These are phyloP conservation scores for Helianthus annuus DNA, from an alignment of 129 eudicot genomes.

Conservation along the genomic window DNA sequence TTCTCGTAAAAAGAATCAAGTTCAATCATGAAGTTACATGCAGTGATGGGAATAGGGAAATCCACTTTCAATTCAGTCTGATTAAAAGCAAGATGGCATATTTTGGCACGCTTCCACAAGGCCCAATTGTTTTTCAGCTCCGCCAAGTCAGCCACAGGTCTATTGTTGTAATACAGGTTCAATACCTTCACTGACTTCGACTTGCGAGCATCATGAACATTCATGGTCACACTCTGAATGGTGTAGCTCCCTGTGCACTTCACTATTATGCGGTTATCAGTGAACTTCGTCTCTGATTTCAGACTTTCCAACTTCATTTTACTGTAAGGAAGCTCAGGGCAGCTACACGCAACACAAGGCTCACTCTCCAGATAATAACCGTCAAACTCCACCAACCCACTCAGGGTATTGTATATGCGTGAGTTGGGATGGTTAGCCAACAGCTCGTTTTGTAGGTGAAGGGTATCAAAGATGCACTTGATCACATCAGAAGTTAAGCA, in stretches of 20 bases:
- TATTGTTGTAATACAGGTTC: conserved; percentile 92
- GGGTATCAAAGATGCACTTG: conserved; percentile 85
- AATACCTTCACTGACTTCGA: conserved; percentile 96
- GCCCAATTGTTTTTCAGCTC: conserved; percentile 98
- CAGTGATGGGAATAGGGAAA: conserved; percentile 95
- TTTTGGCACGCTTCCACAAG: conserved; percentile 96
- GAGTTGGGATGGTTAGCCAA: conserved; percentile 99
- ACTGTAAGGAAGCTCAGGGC: conserved; percentile 97
- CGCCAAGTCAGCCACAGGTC: conserved; percentile 95
- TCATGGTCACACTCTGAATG: conserved; percentile 95
- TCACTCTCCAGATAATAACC: conserved; percentile 99
- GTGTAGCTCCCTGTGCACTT: conserved; percentile 99
- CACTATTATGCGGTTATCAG: conserved; percentile 97
- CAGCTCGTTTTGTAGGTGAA: conserved; percentile 88
- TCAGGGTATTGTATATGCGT: conserved; percentile 93
- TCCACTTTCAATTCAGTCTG: conserved; percentile 97
- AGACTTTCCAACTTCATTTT: conserved; percentile 95
- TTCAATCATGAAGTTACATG: conserved; percentile 98
- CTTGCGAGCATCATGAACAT: conserved; percentile 99
- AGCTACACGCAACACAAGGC: conserved; percentile 99
- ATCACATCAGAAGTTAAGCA: conserved; percentile 88
- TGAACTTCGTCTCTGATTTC: conserved; percentile 94
- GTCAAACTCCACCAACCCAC: conserved; percentile 97
- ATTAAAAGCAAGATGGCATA: conserved; percentile 89
- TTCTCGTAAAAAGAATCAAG: conserved; percentile 97